A percentile compares a stretch with the other conserved stretches of the same genome.
Conservation (phyloP, 1,284 basidiomycete species). For the Moesziomyces globuligerus region DNA sequence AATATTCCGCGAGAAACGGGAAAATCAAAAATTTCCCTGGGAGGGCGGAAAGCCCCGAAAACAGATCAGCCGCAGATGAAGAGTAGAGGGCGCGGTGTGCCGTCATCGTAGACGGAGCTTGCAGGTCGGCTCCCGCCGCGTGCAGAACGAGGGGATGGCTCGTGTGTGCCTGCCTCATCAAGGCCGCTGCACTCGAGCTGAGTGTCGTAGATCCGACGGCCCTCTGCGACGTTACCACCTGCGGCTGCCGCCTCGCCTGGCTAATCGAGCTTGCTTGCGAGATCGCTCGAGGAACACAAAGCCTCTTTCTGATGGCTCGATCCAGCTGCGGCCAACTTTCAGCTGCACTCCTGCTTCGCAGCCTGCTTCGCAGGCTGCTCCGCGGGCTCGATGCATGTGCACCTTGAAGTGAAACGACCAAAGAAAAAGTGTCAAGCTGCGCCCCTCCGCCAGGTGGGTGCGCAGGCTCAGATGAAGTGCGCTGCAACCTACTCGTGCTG, state of each 20-base stretch:
- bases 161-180: constrained; percentile 1
- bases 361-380: too few species aligned
- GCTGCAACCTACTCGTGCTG: background rate
- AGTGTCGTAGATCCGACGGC: background rate
- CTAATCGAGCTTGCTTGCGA: background rate
- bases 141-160: constrained; percentile 12
- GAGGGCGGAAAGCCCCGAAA: constrained; percentile 1
- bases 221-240: background rate
- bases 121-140: constrained; percentile 15
- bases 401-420: background rate
- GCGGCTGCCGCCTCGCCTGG: background rate
- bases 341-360: too few species aligned
- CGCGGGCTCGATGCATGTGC: background rate
- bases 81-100: constrained; percentile 34
- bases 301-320: background rate
- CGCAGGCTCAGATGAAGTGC: background rate
- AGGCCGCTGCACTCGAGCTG: constrained; percentile 1
- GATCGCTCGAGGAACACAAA: background rate
- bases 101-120: constrained; percentile 31
- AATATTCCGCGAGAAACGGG: background rate
- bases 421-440: background rate
- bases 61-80: too few species aligned
- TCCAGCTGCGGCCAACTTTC: background rate
- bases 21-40: constrained; percentile 2
- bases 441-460: too few species aligned